These are phyloP conservation scores for Phytophthora pistaciae DNA, from an alignment of 352 stramenopile genomes.

Conservation along the genomic window DNA sequence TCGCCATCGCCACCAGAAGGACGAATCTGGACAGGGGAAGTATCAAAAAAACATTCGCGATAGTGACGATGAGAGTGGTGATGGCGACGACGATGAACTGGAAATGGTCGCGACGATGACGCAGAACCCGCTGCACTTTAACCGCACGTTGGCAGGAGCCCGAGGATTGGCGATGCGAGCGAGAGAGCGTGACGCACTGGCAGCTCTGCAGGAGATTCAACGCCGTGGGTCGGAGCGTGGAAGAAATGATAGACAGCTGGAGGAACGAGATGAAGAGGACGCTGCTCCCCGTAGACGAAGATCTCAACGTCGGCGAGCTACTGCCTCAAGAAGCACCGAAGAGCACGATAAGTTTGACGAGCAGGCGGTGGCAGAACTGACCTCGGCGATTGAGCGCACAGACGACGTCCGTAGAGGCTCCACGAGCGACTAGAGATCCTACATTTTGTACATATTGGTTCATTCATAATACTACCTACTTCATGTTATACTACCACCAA, in stretches of 20 bases:
- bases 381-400: conserved; percentile 31
- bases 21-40: conserved; percentile 19
- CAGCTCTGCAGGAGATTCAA: conserved; percentile 64
- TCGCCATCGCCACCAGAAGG: conserved; percentile 19
- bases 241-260: conserved; percentile 17
- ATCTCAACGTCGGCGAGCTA: conserved; percentile 20
- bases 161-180: conserved; percentile 43
- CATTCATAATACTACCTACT: not conserved
- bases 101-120: conserved; percentile 80
- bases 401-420: conserved; percentile 25
- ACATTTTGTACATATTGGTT: conserved; percentile 16
- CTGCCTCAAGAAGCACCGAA: conserved; percentile 4
- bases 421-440: conserved; percentile 10
- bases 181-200: conserved; percentile 57
- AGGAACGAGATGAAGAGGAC: conserved; percentile 17
- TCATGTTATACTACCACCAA: conserved; percentile 9
- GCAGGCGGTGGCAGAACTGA: conserved; percentile 25
- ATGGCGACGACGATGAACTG: conserved; percentile 62
- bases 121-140: conserved; percentile 68
- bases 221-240: conserved; percentile 44
- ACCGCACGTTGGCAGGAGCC: conserved; percentile 47
- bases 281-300: conserved; percentile 13
- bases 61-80: conserved; percentile 30
- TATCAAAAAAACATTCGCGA: not conserved
- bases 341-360: conserved; percentile 11